These are phyloP conservation scores for Leishmania lainsoni DNA, from an alignment of 208 protist genomes.

Conservation along the genomic window DNA sequence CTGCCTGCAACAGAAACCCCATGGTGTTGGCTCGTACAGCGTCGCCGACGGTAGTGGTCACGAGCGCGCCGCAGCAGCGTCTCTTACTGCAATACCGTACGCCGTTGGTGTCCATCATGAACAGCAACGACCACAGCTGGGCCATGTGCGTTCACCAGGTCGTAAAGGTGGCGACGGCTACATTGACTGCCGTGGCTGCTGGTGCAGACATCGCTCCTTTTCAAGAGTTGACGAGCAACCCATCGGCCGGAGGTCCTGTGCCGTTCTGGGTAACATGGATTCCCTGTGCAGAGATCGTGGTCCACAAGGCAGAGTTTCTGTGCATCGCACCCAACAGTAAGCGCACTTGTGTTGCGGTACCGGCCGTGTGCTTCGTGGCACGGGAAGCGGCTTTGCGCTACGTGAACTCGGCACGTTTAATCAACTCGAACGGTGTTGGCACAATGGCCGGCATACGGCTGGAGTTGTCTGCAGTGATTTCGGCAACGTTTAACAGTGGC, in stretches of 20 bases:
- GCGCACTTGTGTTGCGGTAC: neutral
- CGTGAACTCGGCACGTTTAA: neutral
- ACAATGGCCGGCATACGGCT: neutral
- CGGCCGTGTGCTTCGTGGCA: slow-evolving; percentile 1
- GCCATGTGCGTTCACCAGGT: slow-evolving; percentile 8
- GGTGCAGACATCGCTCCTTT: neutral
- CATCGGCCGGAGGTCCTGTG: neutral
- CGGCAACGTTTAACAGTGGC: neutral
- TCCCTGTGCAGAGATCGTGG: neutral
- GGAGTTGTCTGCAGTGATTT: neutral
- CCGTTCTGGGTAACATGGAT: neutral
- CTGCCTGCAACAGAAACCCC: too few species aligned
- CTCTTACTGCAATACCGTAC: neutral
- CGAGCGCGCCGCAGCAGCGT: neutral
- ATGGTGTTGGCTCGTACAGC: neutral
- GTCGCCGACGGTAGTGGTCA: neutral
- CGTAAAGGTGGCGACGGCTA: neutral
- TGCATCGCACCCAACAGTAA: slow-evolving; percentile 14
- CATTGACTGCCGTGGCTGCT: neutral
- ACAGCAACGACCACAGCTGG: slow-evolving; percentile 25
- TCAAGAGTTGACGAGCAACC: neutral
- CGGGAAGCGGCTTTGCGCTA: neutral
- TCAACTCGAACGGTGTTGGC: neutral
- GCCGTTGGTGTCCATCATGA: neutral
- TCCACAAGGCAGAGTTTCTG: slow-evolving; percentile 15